These are phyloP conservation scores for Ormosia semicastrata DNA, from an alignment of 306 rosid genomes.

Conservation along the genomic window DNA sequence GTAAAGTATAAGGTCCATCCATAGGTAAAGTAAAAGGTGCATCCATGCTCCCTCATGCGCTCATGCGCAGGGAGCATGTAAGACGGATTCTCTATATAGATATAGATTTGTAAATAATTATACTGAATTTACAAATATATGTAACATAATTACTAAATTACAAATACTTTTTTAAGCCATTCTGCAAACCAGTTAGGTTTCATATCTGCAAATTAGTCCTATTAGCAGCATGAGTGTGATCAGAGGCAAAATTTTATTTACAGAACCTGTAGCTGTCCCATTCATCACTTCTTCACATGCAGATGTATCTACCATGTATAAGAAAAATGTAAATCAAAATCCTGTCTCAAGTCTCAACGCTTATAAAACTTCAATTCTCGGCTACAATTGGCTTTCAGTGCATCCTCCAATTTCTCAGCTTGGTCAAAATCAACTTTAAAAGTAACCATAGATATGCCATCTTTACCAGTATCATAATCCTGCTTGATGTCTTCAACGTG, in stretches of 20 bases:
- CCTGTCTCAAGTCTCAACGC: constrained; percentile 36
- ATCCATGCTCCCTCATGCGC: no score
- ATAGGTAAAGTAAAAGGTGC: no score
- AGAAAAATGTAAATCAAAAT: constrained; percentile 3
- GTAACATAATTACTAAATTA: not conserved
- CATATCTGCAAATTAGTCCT: constrained; percentile 12
- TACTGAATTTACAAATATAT: constrained; percentile 12
- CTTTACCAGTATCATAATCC: constrained; percentile 91
- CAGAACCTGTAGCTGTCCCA: constrained; percentile 12
- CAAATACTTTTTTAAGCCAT: not conserved
- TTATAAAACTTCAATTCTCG: constrained; percentile 67
- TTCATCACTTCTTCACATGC: constrained; percentile 16
- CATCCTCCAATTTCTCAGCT: constrained; percentile 83
- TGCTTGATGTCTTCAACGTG: constrained; percentile 72
- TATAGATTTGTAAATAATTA: not conserved
- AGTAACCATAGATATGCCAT: constrained; percentile 67
- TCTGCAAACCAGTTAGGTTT: not conserved
- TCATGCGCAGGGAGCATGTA: no score
- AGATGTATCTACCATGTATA: constrained; percentile 23
- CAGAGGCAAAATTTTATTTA: not conserved
- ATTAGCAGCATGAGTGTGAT: not conserved
- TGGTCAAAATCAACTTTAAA: constrained; percentile 82
- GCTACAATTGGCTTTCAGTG: constrained; percentile 73
- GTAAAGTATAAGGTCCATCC: no score
- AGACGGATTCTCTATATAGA: not conserved